phyloP scores from a whole-genome alignment of 805 yeast species.

The Hanseniaspora osmophila region DNA sequence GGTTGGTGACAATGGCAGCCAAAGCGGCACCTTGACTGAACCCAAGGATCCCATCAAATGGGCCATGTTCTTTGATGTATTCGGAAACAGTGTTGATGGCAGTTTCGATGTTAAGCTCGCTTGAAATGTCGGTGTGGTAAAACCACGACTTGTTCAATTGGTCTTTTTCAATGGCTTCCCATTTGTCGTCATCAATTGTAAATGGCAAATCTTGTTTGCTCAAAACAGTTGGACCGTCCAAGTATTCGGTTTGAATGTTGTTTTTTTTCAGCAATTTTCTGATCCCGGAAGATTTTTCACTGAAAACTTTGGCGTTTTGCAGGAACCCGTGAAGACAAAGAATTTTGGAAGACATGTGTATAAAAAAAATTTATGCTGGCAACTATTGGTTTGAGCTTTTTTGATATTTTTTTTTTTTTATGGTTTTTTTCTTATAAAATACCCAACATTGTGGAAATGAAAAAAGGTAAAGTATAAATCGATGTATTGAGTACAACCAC shows the following conservation, averaged over 20 bases:
- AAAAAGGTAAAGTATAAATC: too few species aligned
- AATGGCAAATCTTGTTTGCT: constrained; percentile 64
- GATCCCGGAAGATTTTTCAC: constrained; percentile 79
- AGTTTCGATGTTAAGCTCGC: constrained; percentile 36
- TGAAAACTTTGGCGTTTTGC: constrained; percentile 70
- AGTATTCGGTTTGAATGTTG: constrained; percentile 57
- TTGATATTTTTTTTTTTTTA: too few species aligned
- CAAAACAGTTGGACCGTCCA: constrained; percentile 64
- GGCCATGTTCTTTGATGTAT: constrained; percentile 52
- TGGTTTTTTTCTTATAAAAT: too few species aligned
- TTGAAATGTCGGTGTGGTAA: constrained; percentile 34
- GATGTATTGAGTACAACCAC: too few species aligned
- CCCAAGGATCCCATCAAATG: constrained; percentile 80
- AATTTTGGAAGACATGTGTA: constrained; percentile 28
- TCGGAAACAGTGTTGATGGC: constrained; percentile 35
- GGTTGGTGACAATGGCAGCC: constrained; percentile 53
- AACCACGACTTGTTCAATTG: constrained; percentile 61
- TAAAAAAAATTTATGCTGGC: too few species aligned
- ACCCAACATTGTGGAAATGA: too few species aligned
- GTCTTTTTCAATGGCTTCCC: constrained; percentile 32
- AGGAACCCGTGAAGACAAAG: constrained; percentile 87
- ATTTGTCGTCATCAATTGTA: constrained; percentile 40
- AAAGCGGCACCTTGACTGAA: constrained; percentile 93
- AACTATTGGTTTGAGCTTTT: too few species aligned
- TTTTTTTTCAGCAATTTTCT: constrained; percentile 56